Base-by-base conservation (phyloP, 2,329 filamentous ascomycete genomes). In the Cryphonectria naterciae region DNA sequence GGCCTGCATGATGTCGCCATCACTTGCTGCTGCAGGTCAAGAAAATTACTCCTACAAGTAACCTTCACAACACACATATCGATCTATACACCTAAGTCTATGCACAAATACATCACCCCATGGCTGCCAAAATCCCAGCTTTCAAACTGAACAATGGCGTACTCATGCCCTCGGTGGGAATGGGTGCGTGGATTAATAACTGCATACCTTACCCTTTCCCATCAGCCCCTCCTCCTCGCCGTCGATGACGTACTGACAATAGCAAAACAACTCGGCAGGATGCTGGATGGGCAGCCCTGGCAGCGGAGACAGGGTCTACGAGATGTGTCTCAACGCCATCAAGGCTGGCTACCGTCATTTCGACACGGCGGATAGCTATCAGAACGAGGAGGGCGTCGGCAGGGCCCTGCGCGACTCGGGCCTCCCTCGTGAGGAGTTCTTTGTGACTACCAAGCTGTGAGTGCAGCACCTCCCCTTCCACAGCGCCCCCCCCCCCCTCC, bases 361-460 rank as follows among this genome's bases (percentile, higher is more conserved):
- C 66, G 78, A 80, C 69, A 79, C 77, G 13, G 76, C 77, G 1
- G 74, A 77, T 58, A 39, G 54, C 43, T 80, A 80, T 64, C 73
- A 71, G 1, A 75, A 77, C 49, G 78, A 80, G 68, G 68, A 74
- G 28, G 68, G 75, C 28, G 78, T 80, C 7, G 80, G 80, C 7
- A 74, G 75, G 13, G 80, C 77, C 13, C 76, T 81, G 41, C 76
- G 77, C 4, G 77, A 74, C 32, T 78, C 76, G 15, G 78, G 78
- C 8, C 68, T 81, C 7, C 79, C 80, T 15, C 77, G 80, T 10
- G 74, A 74, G n/a, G 77, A 80, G 35, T 78, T 81, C 62, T 77
- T 73, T 54, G 71, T 80, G 52, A 77, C 77, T 1, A 80, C 77
- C 60, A 81, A 81, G 71, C 74, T 81, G 66, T 62, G 35, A 41